Base-by-base conservation (phyloP, 2,329 filamentous ascomycete species). In the Cladorrhinum sp. region DNA sequence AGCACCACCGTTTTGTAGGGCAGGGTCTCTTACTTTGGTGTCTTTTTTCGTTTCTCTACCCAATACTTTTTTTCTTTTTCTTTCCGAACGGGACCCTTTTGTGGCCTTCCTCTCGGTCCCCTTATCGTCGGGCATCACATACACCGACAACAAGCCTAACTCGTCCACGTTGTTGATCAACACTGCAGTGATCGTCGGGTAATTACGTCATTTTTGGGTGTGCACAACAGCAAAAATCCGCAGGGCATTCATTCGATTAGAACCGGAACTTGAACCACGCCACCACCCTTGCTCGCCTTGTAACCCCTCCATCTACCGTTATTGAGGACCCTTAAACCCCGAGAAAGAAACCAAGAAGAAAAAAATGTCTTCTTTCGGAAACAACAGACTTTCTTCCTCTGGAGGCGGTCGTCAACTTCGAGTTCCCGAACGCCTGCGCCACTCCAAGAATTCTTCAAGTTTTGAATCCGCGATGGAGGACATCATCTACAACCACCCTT, bases 381-480 rank as follows among this genome's bases (percentile, higher is more conserved):
- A 36, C 32, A 29, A 10, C 25, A 29, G 25, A 29, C 25, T 64
- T 55, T 58, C 62, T 12, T 64, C 62, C n/a, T 64, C 60, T 52
- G 60, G 50, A 10, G 54, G 18, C 50, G 18, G 32, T 38, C 52
- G 52, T 25, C 41, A 59, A 5, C 58, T 27, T 24, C 57, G 54
- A 38, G 51, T 55, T 16, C 56, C 63, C 1, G 60, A 62, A 20
- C 55, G 58, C 13, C 50, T 59, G 24, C 56, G 50, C 8, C 23
- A n/a, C n/a, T n/a, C 45, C 23, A 23, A 56, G 25, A 32, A 6
- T 12, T 36, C 32, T 36, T 55, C 56, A 18, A 59, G 61, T 22
- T 53, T 20, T 32, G 62, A 54, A 36, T n/a, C 51, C 16, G 36
- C 51, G 4, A 61, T 61, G 60, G 60, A 64, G 16, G 60, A 62